Evolutionary conservation across 2,329 filamentous ascomycete species (phyloP).

Genomic region (Metarhizium anisopliae): DNA sequence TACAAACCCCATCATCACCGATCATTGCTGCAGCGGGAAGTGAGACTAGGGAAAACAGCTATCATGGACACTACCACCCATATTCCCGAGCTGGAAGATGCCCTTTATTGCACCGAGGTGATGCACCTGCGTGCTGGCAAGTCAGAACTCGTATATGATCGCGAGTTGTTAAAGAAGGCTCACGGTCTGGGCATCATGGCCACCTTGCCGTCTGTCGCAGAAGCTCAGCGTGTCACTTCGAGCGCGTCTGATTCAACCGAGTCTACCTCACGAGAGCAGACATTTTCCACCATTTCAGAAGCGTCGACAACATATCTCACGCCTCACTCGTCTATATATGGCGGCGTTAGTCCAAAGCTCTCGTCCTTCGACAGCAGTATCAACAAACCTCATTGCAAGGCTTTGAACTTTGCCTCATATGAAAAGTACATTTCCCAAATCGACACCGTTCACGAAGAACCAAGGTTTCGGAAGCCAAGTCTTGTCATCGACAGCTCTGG

Average conservation of each 20-base stretch:
- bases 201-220: constrained; percentile 14
- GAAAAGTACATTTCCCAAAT: constrained; percentile 40
- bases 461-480: constrained; percentile 24
- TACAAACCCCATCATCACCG: not conserved
- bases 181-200: constrained; percentile 25
- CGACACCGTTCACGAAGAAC: constrained; percentile 32
- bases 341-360: constrained; percentile 10
- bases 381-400: constrained; percentile 23
- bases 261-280: constrained; percentile 31
- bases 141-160: constrained; percentile 31
- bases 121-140: constrained; percentile 22
- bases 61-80: constrained; percentile 5
- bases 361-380: constrained; percentile 6
- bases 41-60: not conserved
- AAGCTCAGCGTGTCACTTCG: constrained; percentile 26
- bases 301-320: constrained; percentile 33
- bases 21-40: not conserved
- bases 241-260: constrained; percentile 33
- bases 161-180: constrained; percentile 25
- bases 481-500: constrained; percentile 21
- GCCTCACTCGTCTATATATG: constrained; percentile 32
- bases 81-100: constrained; percentile 31
- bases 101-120: constrained; percentile 30
- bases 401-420: constrained; percentile 40
- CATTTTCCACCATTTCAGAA: constrained; percentile 34